Conservation (phyloP, 2,329 filamentous ascomycete genomes). For the Helotiales sp. region DNA sequence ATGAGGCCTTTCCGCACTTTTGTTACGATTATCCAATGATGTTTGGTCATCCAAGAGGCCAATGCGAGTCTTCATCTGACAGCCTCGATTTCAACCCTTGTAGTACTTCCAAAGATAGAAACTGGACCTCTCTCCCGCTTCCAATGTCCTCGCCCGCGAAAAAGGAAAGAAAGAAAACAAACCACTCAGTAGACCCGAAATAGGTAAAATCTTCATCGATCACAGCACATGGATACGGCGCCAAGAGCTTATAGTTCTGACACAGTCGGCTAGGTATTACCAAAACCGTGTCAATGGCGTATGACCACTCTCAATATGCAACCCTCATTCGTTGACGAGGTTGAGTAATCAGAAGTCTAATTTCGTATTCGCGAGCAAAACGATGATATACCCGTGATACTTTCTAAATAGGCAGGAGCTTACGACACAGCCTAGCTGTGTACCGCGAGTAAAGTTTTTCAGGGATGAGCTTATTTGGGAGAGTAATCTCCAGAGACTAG, state of each 20-base stretch:
- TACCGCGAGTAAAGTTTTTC: neutral
- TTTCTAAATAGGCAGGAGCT: neutral
- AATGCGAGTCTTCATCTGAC: too few relatives aligned
- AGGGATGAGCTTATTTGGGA: too few relatives aligned
- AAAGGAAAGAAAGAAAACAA: neutral
- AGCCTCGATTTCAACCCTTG: neutral
- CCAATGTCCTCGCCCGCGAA: neutral
- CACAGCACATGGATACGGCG: neutral
- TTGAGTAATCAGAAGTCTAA: neutral
- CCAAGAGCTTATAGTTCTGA: neutral
- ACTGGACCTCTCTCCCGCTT: neutral
- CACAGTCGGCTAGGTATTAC: neutral
- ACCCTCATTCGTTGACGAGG: neutral
- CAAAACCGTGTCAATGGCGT: neutral
- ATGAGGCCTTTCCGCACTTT: too few relatives aligned
- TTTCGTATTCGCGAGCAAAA: slow-evolving; percentile 3
- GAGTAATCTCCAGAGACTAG: too few relatives aligned
- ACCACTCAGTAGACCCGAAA: neutral
- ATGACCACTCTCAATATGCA: neutral
- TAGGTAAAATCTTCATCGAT: neutral
- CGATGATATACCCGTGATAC: neutral
- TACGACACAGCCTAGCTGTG: neutral
- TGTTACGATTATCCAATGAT: too few relatives aligned
- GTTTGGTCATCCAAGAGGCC: too few relatives aligned
- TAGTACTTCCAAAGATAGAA: neutral